Conservation (phyloP, 1,284 basidiomycete genomes). For the Rhodofomes roseus region DNA sequence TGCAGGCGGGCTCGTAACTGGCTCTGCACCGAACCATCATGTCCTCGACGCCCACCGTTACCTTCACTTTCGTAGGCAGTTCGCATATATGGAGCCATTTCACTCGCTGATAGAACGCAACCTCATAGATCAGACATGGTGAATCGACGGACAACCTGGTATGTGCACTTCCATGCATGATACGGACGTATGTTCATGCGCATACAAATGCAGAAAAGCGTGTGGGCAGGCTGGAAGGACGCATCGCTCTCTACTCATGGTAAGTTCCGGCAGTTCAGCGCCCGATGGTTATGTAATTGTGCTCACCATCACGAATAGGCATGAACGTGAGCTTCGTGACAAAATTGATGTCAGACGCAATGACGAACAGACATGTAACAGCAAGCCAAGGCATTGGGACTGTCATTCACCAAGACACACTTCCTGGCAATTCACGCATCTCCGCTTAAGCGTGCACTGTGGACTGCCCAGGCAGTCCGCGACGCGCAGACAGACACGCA, state of each 20-base stretch:
- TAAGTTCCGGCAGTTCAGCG: conserved; percentile 27
- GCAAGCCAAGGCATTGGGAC: conserved; percentile 82
- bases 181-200: neutral
- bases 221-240: conserved; percentile 87
- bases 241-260: conserved; percentile 83
- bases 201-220: conserved; percentile 33
- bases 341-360: neutral
- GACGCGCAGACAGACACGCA: conserved; percentile 48
- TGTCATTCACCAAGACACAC: conserved; percentile 50
- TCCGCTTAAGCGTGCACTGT: conserved; percentile 72
- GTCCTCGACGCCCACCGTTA: conserved; percentile 16
- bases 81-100: neutral
- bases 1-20: neutral
- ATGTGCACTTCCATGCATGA: conserved; percentile 12
- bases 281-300: neutral
- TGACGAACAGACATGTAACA: conserved; percentile 24
- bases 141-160: conserved; percentile 74
- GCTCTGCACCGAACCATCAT: conserved; percentile 6
- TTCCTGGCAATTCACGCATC: conserved; percentile 78
- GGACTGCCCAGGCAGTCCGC: conserved; percentile 65
- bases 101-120: conserved; percentile 4
- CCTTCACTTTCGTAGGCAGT: conserved; percentile 26
- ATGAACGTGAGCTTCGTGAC: conserved; percentile 52
- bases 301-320: conserved; percentile 34
- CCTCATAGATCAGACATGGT: conserved; percentile 59